Evolutionary conservation across 2,329 filamentous ascomycete species (phyloP).

Genomic region (Blastomyces silverae): DNA sequence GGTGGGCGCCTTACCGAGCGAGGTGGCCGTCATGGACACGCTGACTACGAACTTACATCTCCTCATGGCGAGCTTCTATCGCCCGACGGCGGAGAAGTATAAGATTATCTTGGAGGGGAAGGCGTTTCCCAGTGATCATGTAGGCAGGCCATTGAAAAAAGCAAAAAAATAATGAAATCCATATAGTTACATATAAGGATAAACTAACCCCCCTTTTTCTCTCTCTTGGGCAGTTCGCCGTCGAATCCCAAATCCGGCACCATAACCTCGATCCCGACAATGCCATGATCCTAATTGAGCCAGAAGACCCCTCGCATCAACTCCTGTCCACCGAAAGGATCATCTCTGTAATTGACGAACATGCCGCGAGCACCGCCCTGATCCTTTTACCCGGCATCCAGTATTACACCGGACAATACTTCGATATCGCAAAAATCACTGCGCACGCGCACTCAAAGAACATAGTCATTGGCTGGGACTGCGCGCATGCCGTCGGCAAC

Average conservation of each 20-base stretch:
- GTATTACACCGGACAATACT: constrained; percentile 84
- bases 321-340: constrained; percentile 65
- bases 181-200: too few species aligned
- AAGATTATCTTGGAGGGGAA: constrained; percentile 88
- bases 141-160: constrained; percentile 40
- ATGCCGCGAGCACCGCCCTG: constrained; percentile 66
- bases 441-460: constrained; percentile 63
- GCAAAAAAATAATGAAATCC: background rate
- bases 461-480: constrained; percentile 76
- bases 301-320: constrained; percentile 47
- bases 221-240: constrained; percentile 56
- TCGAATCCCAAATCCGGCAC: constrained; percentile 70
- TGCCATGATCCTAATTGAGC: constrained; percentile 68
- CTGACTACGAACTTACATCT: constrained; percentile 76
- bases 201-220: too few species aligned
- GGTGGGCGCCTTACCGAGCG: constrained; percentile 63
- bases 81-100: constrained; percentile 56
- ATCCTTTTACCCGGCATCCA: constrained; percentile 81
- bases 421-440: constrained; percentile 77
- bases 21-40: constrained; percentile 84
- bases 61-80: constrained; percentile 78
- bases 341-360: constrained; percentile 63
- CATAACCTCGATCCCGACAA: constrained; percentile 60
- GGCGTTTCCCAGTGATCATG: constrained; percentile 81
- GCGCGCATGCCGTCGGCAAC: constrained; percentile 80